Evolutionary conservation across 1,284 basidiomycete species (phyloP).

Genomic region (Leccinum fuscescens): DNA sequence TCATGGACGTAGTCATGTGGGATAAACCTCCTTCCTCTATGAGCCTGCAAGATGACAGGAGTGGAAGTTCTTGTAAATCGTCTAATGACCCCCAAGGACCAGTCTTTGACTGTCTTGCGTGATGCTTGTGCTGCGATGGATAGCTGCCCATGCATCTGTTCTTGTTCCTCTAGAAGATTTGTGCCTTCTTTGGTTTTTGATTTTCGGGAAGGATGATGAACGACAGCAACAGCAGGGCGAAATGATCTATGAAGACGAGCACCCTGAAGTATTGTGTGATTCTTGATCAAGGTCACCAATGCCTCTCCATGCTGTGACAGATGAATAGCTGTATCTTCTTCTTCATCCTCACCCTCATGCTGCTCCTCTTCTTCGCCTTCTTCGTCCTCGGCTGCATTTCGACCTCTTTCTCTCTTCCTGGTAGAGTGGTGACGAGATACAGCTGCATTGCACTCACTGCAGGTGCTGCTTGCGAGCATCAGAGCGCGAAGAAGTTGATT

Average conservation of each 20-base stretch:
- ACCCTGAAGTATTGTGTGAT: slow-evolving; percentile 5
- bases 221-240: not conserved
- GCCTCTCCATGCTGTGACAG: not conserved
- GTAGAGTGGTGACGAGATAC: too few relatives aligned
- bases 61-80: not conserved
- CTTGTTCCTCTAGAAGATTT: not conserved
- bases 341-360: too few relatives aligned
- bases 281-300: not conserved
- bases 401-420: too few relatives aligned
- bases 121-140: not conserved
- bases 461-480: not conserved
- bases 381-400: too few relatives aligned
- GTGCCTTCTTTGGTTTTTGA: not conserved
- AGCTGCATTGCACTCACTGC: not conserved
- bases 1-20: not conserved
- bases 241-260: not conserved
- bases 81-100: not conserved
- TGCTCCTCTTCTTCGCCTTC: too few relatives aligned
- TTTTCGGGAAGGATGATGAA: not conserved
- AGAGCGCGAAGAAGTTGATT: not conserved
- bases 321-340: not conserved
- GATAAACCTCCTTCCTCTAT: not conserved
- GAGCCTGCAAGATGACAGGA: not conserved
- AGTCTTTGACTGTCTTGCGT: not conserved
- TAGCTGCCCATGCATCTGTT: not conserved